Evolutionary conservation across 371 early-diverging fungal species (phyloP).

Genomic region (Syncephalis plumigaleata): DNA sequence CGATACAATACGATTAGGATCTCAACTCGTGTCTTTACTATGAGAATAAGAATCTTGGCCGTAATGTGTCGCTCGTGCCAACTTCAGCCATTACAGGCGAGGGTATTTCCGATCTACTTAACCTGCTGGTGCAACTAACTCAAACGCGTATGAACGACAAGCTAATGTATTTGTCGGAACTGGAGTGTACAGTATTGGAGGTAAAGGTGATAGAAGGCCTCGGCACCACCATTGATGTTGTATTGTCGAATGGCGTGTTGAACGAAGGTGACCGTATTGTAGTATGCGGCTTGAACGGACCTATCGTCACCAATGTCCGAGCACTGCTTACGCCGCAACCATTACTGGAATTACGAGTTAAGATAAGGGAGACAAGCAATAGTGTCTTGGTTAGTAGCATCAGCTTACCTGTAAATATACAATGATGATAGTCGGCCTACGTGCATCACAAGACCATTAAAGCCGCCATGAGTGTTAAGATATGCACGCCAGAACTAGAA

Average conservation of each 20-base stretch:
- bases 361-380: constrained; percentile 15
- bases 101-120: constrained; percentile 97
- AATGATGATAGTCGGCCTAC: constrained; percentile 44
- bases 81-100: constrained; percentile 99
- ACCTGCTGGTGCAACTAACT: constrained; percentile 83
- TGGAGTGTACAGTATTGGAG: constrained; percentile 99
- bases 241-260: constrained; percentile 94
- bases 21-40: constrained; percentile 91
- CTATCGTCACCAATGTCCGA: constrained; percentile 90
- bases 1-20: constrained; percentile 47
- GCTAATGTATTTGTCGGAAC: constrained; percentile 89
- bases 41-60: constrained; percentile 90
- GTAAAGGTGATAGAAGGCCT: constrained; percentile 99
- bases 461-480: constrained; percentile 98
- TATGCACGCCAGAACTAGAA: constrained; percentile 91
- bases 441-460: constrained; percentile 94
- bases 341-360: constrained; percentile 95
- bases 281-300: constrained; percentile 93
- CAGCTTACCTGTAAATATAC: too few species aligned
- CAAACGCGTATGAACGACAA: constrained; percentile 91
- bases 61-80: constrained; percentile 96
- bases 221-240: constrained; percentile 98
- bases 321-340: constrained; percentile 98
- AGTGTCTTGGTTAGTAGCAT: too few species aligned
- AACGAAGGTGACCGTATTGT: constrained; percentile 97